phyloP scores from a whole-genome alignment of 2,329 filamentous ascomycete species.

The Elsinoe batatas region DNA sequence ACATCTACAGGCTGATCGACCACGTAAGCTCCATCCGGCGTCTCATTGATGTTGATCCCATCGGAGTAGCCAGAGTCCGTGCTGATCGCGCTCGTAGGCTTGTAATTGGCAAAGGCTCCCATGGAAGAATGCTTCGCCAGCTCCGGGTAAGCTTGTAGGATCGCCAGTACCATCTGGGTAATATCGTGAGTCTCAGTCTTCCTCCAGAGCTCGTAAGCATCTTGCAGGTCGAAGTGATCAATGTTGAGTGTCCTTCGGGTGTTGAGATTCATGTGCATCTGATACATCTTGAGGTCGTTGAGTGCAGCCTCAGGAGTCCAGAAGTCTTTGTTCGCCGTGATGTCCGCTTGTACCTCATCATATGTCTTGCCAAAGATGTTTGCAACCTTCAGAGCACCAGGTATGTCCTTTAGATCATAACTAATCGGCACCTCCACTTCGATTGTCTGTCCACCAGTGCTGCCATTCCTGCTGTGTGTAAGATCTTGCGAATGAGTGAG shows the following conservation, averaged over 20 bases:
- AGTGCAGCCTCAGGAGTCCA: conserved; percentile 93
- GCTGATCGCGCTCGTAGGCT: conserved; percentile 18
- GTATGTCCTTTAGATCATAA: conserved; percentile 96
- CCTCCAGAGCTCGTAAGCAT: conserved; percentile 83
- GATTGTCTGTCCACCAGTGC: conserved; percentile 53
- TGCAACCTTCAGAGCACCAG: conserved; percentile 76
- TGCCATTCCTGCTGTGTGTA: conserved; percentile 50
- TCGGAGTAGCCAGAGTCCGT: conserved; percentile 36
- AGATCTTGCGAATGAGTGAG: conserved; percentile 90
- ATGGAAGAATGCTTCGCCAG: conserved; percentile 65
- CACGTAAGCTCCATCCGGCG: conserved; percentile 41
- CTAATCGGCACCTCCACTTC: conserved; percentile 76
- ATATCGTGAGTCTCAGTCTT: conserved; percentile 78
- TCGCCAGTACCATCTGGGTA: conserved; percentile 86
- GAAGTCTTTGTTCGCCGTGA: conserved; percentile 65
- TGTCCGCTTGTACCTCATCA: conserved; percentile 73
- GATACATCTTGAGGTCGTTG: conserved; percentile 86
- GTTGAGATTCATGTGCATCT: conserved; percentile 74
- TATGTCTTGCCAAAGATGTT: conserved; percentile 74
- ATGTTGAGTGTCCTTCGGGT: conserved; percentile 65
- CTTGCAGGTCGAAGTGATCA: conserved; percentile 83
- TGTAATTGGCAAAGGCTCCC: conserved; percentile 38
- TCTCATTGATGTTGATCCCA: conserved; percentile 18
- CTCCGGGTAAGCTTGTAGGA: conserved; percentile 76
- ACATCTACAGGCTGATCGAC: conserved; percentile 62